phyloP scores from a whole-genome alignment of 345 rosid species.

The Hypericum perforatum region DNA sequence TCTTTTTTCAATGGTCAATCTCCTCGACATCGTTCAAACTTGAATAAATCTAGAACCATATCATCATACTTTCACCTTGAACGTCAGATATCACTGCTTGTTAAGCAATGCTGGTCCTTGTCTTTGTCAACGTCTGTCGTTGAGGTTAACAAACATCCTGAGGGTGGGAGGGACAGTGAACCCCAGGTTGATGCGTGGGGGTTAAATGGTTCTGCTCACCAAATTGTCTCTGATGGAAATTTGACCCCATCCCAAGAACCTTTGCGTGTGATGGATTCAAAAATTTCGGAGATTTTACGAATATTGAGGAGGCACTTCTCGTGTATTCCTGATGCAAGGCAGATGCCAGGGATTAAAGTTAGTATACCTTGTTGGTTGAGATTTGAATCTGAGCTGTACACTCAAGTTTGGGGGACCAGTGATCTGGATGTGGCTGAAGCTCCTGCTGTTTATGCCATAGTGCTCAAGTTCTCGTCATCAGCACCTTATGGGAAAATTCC shows the following conservation, averaged over 20 bases:
- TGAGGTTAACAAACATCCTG: slow-evolving; percentile 31
- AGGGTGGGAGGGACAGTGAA: slow-evolving; percentile 38
- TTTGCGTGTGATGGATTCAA: slow-evolving; percentile 80
- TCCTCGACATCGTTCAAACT: slow-evolving; percentile 45
- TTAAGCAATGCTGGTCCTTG: slow-evolving; percentile 86
- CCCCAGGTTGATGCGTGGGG: slow-evolving; percentile 35
- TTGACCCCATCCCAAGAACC: slow-evolving; percentile 36
- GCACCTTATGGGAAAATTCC: slow-evolving; percentile 84
- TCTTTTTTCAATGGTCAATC: slow-evolving; percentile 56
- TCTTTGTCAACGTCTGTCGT: slow-evolving; percentile 44
- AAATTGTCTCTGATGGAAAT: slow-evolving; percentile 31
- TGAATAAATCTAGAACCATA: slow-evolving; percentile 48
- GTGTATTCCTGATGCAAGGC: slow-evolving; percentile 75
- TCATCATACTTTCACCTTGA: slow-evolving; percentile 64
- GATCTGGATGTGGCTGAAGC: slow-evolving; percentile 42
- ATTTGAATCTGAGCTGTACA: slow-evolving; percentile 67
- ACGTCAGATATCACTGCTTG: slow-evolving; percentile 49
- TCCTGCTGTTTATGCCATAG: slow-evolving; percentile 79
- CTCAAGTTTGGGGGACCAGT: slow-evolving; percentile 36
- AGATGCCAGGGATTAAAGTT: slow-evolving; percentile 66
- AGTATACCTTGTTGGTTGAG: slow-evolving; percentile 61
- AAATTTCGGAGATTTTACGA: slow-evolving; percentile 54
- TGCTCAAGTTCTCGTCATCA: slow-evolving; percentile 76
- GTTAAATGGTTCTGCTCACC: slow-evolving; percentile 25
- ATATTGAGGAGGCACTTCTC: slow-evolving; percentile 74